Conservation (phyloP, 208 protist genomes). For the Acanthamoeba triangularis region DNA sequence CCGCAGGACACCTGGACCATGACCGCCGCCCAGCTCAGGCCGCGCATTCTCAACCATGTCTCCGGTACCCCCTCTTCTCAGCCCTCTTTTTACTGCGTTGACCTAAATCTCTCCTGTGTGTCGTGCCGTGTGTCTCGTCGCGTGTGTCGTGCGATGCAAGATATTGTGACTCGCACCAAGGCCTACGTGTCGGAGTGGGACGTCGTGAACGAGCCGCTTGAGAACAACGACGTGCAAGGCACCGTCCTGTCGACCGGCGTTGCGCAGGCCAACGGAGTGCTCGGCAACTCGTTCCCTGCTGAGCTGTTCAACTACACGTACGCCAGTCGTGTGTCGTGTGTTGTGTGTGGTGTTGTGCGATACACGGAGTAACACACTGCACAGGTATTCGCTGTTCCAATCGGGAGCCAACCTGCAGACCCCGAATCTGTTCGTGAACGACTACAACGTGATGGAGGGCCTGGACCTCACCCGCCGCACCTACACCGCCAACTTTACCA, state of each 20-base stretch:
- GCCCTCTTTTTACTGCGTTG: too few species aligned
- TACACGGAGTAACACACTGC: not conserved
- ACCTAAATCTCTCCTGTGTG: too few species aligned
- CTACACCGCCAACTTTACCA: constrained; percentile 30
- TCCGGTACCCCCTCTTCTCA: not conserved
- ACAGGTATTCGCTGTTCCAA: not conserved
- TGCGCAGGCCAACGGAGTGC: not conserved
- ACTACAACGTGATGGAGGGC: constrained; percentile 29
- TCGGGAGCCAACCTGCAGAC: not conserved
- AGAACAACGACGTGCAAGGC: constrained; percentile 6
- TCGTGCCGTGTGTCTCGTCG: too few species aligned
- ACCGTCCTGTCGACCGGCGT: not conserved
- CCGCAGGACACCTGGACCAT: constrained; percentile 28
- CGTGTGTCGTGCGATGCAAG: not conserved
- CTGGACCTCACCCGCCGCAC: not conserved
- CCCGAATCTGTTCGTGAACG: constrained; percentile 31
- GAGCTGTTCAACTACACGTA: constrained; percentile 29
- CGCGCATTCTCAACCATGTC: not conserved
- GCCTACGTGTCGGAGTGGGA: constrained; percentile 6
- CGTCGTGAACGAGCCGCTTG: not conserved
- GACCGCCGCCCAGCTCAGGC: not conserved
- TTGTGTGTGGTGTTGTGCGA: not conserved
- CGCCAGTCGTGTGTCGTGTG: not conserved
- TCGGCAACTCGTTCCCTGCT: not conserved
- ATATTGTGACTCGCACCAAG: not conserved